Conservation (phyloP, 192 early-diverging fungal genomes). For the Coemansia sp. region DNA sequence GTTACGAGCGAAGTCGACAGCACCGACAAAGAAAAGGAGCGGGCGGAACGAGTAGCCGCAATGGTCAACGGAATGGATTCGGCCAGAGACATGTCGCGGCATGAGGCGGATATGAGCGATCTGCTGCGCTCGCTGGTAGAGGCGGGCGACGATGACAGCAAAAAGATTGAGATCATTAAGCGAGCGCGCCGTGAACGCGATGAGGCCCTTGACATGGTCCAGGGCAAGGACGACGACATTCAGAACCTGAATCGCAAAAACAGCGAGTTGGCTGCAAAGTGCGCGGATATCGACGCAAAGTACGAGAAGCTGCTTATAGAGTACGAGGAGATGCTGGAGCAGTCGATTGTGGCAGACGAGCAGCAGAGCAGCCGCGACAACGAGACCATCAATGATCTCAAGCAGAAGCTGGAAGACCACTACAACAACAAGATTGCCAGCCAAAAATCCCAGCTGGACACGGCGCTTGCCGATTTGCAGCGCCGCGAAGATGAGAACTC, state of each 20-base stretch:
- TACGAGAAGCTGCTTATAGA: slow-evolving; percentile 50
- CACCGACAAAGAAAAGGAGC: slow-evolving; percentile 59
- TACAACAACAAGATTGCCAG: slow-evolving; percentile 77
- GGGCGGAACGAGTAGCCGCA: slow-evolving; percentile 47
- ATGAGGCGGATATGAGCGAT: slow-evolving; percentile 52
- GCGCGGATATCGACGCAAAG: slow-evolving; percentile 36
- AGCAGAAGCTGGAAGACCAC: slow-evolving; percentile 78
- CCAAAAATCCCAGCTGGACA: slow-evolving; percentile 65
- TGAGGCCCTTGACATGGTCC: slow-evolving; percentile 27
- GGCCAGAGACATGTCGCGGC: slow-evolving; percentile 50
- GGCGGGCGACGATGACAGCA: slow-evolving; percentile 49
- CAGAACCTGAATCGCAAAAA: slow-evolving; percentile 25
- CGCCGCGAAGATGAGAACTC: slow-evolving; percentile 60
- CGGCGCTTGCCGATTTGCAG: slow-evolving; percentile 51
- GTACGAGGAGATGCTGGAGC: slow-evolving; percentile 56
- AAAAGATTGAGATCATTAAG: slow-evolving; percentile 45
- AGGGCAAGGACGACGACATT: slow-evolving; percentile 19
- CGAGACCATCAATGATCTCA: slow-evolving; percentile 81
- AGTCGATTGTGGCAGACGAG: slow-evolving; percentile 54
- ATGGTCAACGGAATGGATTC: slow-evolving; percentile 50
- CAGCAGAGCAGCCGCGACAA: slow-evolving; percentile 42
- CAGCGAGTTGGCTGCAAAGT: slow-evolving; percentile 12
- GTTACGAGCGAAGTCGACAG: slow-evolving; percentile 17
- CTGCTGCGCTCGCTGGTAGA: slow-evolving; percentile 51
- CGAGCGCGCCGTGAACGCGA: slow-evolving; percentile 46